Conservation (phyloP, 768 basidiomycete species). For the Fibroporia radiculosa region DNA sequence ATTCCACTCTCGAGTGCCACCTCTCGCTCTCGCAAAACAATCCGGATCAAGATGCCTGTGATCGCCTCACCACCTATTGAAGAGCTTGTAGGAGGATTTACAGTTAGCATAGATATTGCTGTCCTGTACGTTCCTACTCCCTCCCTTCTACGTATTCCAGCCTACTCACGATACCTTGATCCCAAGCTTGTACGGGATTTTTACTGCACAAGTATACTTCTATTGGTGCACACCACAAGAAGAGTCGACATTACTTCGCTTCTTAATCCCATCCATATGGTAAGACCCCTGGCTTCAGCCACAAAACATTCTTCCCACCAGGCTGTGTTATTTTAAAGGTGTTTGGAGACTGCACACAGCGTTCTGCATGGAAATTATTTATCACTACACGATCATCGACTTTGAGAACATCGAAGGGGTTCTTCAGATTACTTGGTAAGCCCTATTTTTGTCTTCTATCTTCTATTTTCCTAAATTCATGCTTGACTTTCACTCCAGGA, state of each 20-base stretch:
- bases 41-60: too few relatives aligned
- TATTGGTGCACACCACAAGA: neutral
- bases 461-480: too few relatives aligned
- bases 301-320: neutral
- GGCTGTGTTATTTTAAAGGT: neutral
- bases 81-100: too few relatives aligned
- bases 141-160: too few relatives aligned
- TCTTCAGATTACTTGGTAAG: slow-evolving; percentile 4
- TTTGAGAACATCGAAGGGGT: neutral
- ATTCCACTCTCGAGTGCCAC: too few relatives aligned
- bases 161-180: too few relatives aligned
- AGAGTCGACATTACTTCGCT: neutral
- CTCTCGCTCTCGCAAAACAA: too few relatives aligned
- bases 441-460: neutral
- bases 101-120: too few relatives aligned
- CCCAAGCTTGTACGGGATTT: neutral
- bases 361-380: slow-evolving; percentile 1
- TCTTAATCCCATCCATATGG: neutral
- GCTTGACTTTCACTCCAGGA: too few relatives aligned
- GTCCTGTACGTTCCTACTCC: too few relatives aligned
- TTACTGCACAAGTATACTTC: neutral
- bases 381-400: slow-evolving; percentile 2
- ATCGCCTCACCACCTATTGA: too few relatives aligned
- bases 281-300: neutral
- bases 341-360: slow-evolving; percentile 3